phyloP scores from a whole-genome alignment of 2,329 filamentous ascomycete genomes.

The Aspergillus calidoustus region DNA sequence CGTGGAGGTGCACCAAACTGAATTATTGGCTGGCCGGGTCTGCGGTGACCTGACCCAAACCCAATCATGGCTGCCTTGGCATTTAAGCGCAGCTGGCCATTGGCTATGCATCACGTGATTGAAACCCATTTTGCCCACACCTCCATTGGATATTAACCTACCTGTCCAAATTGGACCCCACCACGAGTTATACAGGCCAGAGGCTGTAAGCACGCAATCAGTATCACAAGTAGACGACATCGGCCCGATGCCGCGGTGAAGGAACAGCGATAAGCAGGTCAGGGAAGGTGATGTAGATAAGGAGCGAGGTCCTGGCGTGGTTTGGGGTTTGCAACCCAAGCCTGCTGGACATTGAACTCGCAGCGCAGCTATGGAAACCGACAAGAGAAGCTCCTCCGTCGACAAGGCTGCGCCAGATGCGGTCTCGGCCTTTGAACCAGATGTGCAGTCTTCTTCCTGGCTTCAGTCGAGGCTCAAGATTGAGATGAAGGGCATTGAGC shows the following conservation, averaged over 20 bases:
- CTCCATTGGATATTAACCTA: too few relatives aligned
- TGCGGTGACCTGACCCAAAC: too few relatives aligned
- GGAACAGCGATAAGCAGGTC: conserved; percentile 1
- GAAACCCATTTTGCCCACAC: too few relatives aligned
- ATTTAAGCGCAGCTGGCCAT: too few relatives aligned
- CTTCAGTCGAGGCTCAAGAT: conserved; percentile 25
- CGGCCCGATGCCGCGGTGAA: conserved; percentile 14
- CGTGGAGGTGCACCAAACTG: too few relatives aligned
- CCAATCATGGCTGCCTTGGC: too few relatives aligned
- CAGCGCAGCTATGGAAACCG: conserved; percentile 6
- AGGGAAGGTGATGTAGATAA: neutral
- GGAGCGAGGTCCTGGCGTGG: neutral
- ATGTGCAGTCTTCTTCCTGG: conserved; percentile 16
- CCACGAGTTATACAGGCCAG: too few relatives aligned
- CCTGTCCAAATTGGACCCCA: too few relatives aligned
- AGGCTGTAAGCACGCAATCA: conserved; percentile 12
- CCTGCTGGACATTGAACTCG: neutral
- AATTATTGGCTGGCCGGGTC: too few relatives aligned
- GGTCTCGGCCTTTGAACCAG: neutral
- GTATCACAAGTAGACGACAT: conserved; percentile 27
- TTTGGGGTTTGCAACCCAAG: neutral
- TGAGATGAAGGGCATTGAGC: conserved; percentile 30
- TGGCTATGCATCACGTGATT: too few relatives aligned
- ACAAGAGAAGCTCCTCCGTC: conserved; percentile 7
- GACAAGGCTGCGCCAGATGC: conserved; percentile 6